These are phyloP conservation scores for Linanthus parryae DNA, from an alignment of 148 eudicot genomes.

Conservation along the genomic window DNA sequence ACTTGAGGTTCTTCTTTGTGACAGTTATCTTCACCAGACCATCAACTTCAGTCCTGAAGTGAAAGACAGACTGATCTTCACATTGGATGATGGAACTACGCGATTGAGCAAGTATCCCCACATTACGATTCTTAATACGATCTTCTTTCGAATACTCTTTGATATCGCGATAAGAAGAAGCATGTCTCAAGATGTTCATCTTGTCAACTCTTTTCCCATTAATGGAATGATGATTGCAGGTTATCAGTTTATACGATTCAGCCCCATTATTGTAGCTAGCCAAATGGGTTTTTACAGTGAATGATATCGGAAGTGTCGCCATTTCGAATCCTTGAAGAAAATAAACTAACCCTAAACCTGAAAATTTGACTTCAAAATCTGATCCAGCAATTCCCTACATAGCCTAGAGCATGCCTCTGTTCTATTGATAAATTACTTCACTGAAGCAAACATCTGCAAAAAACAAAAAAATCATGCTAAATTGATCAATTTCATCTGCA, in stretches of 20 bases:
- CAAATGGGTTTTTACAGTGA: slow-evolving; percentile 22
- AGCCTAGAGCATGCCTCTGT: too few species aligned
- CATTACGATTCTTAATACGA: slow-evolving; percentile 16
- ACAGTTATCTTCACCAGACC: slow-evolving; percentile 67
- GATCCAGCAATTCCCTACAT: too few species aligned
- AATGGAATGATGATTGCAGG: slow-evolving; percentile 13
- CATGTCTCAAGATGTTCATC: slow-evolving; percentile 21
- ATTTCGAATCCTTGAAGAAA: slow-evolving; percentile 17
- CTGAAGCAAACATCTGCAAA: too few species aligned
- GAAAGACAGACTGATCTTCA: slow-evolving; percentile 35
- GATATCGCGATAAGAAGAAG: slow-evolving; percentile 12
- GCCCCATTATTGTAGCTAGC: slow-evolving; percentile 11
- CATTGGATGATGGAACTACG: slow-evolving; percentile 26
- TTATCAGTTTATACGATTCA: slow-evolving; percentile 21
- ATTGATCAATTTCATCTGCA: too few species aligned
- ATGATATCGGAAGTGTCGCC: slow-evolving; percentile 40
- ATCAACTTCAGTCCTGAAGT: slow-evolving; percentile 56
- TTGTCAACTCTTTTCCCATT: slow-evolving; percentile 17
- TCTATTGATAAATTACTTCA: too few species aligned
- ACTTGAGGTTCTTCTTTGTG: slow-evolving; percentile 36
- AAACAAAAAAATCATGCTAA: too few species aligned
- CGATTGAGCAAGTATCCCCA: slow-evolving; percentile 33
- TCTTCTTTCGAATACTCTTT: slow-evolving; percentile 9
- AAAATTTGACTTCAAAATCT: too few species aligned
- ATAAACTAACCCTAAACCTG: too few species aligned